Evolutionary conservation across 148 eudicot species (phyloP), one percentile per base, ranked within the genome.

Genomic region (Camellia sinensis): DNA sequence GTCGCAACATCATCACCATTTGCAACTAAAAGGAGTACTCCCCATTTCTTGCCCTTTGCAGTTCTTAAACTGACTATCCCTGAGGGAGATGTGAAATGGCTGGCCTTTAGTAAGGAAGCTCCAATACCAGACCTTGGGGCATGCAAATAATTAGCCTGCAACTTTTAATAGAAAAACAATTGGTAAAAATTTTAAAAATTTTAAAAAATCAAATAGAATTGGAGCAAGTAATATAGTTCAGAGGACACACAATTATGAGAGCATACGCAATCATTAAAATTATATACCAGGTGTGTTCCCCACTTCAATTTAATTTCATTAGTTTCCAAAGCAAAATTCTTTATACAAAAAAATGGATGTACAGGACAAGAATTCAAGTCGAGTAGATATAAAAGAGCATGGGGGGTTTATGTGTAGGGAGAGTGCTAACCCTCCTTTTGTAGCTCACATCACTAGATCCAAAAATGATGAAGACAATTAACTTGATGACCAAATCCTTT

Each of bases 1-100:
- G 92, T 87, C 50, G 84, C 71, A 14, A 88, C 43, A 81, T 85
- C 80, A 76, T 93, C 95, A 65, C 89, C 86, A 11, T 87, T 83
- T 59, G 91, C 83, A 75, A 88, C 97, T 60, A 79, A 82, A 77
- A 87, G 84, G 81, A 66, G 82, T 48, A 81, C 76, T 59, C 54
- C 69, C 71, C 86, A 73, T 80, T 66, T 81, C 73, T 73, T 88
- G 37, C 48, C 53, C 59, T 82, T 82, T 44, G 53, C 69, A 63
- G 67, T 80, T 80, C 85, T 83, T 65, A 90, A 77, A 15, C 84
- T 86, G n/a, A 72, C 44, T 8, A 75, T 54, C 71, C 80, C 13
- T 2, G 75, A 61, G 56, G 83, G 81, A 75, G 82, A 82, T 69
- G 90, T 50, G 19, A 89, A 70, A 69, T 64, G 82, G 64, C 75